Evolutionary conservation across 2,329 filamentous ascomycete species (phyloP).

Genomic region (Aureobasidium sp.): DNA sequence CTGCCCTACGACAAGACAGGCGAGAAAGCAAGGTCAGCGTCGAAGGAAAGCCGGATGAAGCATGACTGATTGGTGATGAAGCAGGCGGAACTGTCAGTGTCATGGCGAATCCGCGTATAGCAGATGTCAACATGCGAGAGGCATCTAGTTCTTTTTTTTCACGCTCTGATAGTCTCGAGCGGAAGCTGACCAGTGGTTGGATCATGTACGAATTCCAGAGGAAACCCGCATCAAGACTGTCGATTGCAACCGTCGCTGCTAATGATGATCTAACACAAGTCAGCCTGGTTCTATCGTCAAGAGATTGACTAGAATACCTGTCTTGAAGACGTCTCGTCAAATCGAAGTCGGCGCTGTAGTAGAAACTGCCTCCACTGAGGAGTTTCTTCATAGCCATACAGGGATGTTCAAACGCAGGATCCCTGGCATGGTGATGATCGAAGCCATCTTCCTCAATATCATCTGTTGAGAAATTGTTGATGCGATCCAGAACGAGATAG

Average conservation of each 20-base stretch:
- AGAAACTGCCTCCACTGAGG: conserved; percentile 87
- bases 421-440: conserved; percentile 51
- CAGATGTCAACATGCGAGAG: conserved; percentile 83
- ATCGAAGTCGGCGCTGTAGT: conserved; percentile 98
- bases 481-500: conserved; percentile 56
- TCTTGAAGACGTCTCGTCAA: conserved; percentile 89
- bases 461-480: conserved; percentile 50
- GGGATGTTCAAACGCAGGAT: conserved; percentile 73
- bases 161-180: conserved; percentile 66
- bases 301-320: conserved; percentile 44
- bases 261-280: conserved; percentile 22
- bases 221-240: conserved; percentile 86
- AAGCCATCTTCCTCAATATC: conserved; percentile 48
- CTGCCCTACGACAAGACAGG: conserved; percentile 81
- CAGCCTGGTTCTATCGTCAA: not conserved
- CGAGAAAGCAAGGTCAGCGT: conserved; percentile 85
- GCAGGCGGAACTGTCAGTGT: conserved; percentile 78
- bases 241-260: conserved; percentile 71
- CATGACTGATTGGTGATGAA: conserved; percentile 61
- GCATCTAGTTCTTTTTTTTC: conserved; percentile 76
- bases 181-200: conserved; percentile 80
- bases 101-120: conserved; percentile 85
- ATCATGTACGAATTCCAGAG: conserved; percentile 99
- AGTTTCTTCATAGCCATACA: conserved; percentile 88
- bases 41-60: conserved; percentile 67